A percentile compares a stretch with the other conserved stretches of the same genome.
Conservation (phyloP, 345 rosid species). For the Acer campestre region DNA sequence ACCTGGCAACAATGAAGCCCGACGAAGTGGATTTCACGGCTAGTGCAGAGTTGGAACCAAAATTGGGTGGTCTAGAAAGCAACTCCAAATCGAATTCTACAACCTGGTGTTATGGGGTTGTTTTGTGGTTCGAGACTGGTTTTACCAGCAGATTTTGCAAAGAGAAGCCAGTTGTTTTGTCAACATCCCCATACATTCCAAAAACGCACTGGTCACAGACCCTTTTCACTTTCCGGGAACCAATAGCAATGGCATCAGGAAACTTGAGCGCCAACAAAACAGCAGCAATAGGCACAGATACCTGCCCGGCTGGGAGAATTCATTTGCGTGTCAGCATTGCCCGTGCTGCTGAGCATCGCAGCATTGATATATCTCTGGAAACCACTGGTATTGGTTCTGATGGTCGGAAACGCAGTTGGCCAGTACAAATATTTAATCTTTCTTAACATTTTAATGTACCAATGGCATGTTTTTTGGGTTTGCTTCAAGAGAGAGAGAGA, state of each 20-base stretch:
- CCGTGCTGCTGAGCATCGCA: constrained; percentile 70
- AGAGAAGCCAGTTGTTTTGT: constrained; percentile 69
- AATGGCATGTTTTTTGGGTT: background rate
- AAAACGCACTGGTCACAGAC: constrained; percentile 97
- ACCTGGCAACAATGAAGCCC: constrained; percentile 78
- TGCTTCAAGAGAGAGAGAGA: background rate
- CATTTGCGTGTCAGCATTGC: constrained; percentile 80
- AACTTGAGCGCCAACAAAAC: constrained; percentile 32
- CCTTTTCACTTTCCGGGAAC: constrained; percentile 74
- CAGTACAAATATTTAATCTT: constrained; percentile 77
- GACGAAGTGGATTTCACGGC: constrained; percentile 95
- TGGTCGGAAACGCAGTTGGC: constrained; percentile 64
- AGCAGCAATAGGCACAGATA: constrained; percentile 51
- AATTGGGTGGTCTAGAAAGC: constrained; percentile 15
- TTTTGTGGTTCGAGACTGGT: constrained; percentile 91
- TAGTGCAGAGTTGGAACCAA: constrained; percentile 46
- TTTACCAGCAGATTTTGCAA: constrained; percentile 88
- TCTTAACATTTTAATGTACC: constrained; percentile 20
- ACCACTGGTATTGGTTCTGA: constrained; percentile 46
- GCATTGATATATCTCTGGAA: constrained; percentile 87
- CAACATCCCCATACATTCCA: constrained; percentile 83
- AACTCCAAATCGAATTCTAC: constrained; percentile 26
- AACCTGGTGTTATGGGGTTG: constrained; percentile 71
- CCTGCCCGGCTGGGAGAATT: constrained; percentile 63
- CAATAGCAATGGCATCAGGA: constrained; percentile 54